Evolutionary conservation across 305 asterid species (phyloP).

Genomic region (Galium porrigens): DNA sequence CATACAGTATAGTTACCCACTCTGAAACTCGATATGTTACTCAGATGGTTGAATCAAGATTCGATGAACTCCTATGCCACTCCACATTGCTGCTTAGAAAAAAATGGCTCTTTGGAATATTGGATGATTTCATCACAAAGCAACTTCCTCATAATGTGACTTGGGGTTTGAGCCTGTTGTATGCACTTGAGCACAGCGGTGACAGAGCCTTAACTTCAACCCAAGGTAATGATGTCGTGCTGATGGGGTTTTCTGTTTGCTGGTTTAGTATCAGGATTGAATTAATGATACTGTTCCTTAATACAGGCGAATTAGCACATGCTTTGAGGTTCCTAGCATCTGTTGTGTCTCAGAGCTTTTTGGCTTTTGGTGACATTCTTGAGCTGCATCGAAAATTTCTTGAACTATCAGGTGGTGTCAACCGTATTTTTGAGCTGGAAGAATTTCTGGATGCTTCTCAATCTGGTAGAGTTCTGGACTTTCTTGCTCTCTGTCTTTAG

Average conservation of each 20-base stretch:
- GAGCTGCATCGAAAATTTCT: conserved; percentile 81
- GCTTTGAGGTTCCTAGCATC: conserved; percentile 91
- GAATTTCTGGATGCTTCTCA: conserved; percentile 84
- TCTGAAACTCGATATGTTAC: conserved; percentile 12
- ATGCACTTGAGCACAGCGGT: conserved; percentile 89
- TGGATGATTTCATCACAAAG: conserved; percentile 86
- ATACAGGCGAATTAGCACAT: conserved; percentile 86
- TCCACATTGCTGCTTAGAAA: conserved; percentile 72
- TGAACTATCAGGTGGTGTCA: conserved; percentile 94
- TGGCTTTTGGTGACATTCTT: conserved; percentile 97
- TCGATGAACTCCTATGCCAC: conserved; percentile 58
- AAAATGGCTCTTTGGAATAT: conserved; percentile 79
- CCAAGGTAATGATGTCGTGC: conserved; percentile 48
- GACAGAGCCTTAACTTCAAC: conserved; percentile 87
- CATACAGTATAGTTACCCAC: neutral
- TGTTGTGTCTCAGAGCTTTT: conserved; percentile 95
- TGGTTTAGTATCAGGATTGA: conserved; percentile 5
- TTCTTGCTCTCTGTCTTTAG: neutral
- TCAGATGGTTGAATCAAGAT: conserved; percentile 87
- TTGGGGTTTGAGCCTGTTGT: conserved; percentile 91
- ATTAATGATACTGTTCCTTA: conserved; percentile 12
- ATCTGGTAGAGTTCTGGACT: conserved; percentile 35
- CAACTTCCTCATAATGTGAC: conserved; percentile 98
- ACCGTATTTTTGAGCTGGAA: conserved; percentile 81
- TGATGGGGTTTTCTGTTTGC: neutral